phyloP scores from a whole-genome alignment of 2,329 filamentous ascomycete species.

The Aureobasidium sp. region DNA sequence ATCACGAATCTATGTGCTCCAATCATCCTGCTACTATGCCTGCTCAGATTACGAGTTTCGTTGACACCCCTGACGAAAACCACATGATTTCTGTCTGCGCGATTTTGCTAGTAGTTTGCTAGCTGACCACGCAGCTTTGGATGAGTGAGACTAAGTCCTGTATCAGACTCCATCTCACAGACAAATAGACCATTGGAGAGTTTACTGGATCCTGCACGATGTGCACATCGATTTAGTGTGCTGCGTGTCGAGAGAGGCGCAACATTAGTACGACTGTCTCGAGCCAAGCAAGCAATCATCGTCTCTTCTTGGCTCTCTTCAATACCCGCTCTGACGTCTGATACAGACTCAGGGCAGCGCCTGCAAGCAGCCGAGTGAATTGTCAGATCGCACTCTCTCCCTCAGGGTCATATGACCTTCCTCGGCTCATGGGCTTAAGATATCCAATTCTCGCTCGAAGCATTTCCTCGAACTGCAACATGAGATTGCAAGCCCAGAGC shows the following conservation, averaged over 20 bases:
- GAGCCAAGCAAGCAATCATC: background rate
- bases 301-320: background rate
- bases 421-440: no score
- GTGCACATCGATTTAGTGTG: background rate
- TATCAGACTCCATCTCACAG: background rate
- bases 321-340: background rate
- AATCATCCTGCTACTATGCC: background rate
- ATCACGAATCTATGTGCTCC: background rate
- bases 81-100: background rate
- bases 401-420: background rate
- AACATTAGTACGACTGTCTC: background rate
- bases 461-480: background rate
- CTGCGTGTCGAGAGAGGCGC: background rate
- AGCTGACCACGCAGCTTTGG: background rate
- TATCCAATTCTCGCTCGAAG: background rate
- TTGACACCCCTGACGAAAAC: background rate
- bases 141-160: background rate
- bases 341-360: background rate
- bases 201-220: background rate
- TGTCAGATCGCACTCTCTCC: background rate
- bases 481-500: background rate
- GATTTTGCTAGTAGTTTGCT: background rate
- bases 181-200: background rate
- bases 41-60: background rate
- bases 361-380: background rate